Percentiles rank a stretch among this genome's conserved stretches.
phyloP scores from a whole-genome alignment of 805 yeast genomes.

The Pichia scutulata region DNA sequence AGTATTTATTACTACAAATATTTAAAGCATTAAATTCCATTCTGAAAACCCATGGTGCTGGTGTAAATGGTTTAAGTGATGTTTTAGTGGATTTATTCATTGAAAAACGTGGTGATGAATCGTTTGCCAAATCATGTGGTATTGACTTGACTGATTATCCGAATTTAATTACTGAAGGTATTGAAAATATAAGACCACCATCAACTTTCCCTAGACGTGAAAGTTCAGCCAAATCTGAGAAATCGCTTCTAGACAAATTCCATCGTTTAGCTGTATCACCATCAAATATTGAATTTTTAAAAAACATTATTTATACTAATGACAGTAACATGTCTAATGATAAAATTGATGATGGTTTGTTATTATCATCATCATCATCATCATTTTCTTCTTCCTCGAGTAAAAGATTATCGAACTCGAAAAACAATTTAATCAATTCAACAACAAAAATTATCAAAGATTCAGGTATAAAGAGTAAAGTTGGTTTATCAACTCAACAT shows the following conservation, averaged over 20 bases:
- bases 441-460: neutral
- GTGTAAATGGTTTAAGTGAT: constrained; percentile 4
- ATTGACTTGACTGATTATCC: neutral
- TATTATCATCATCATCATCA: neutral
- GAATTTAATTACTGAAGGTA: neutral
- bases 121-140: constrained; percentile 4
- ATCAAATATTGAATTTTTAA: constrained; percentile 3
- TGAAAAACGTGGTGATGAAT: constrained; percentile 8
- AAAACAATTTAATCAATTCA: neutral
- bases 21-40: constrained; percentile 21
- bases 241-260: neutral
- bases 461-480: neutral
- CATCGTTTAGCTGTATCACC: constrained; percentile 2
- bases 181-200: neutral
- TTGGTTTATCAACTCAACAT: constrained; percentile 1
- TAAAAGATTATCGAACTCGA: neutral
- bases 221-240: neutral
- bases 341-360: neutral
- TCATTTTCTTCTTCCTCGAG: no score
- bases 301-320: neutral
- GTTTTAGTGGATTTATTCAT: constrained; percentile 12
- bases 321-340: neutral
- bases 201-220: neutral
- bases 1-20: constrained; percentile 20
- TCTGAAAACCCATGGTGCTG: constrained; percentile 11